phyloP scores from a whole-genome alignment of 1,284 basidiomycete genomes.

The Vanrija sp. region DNA sequence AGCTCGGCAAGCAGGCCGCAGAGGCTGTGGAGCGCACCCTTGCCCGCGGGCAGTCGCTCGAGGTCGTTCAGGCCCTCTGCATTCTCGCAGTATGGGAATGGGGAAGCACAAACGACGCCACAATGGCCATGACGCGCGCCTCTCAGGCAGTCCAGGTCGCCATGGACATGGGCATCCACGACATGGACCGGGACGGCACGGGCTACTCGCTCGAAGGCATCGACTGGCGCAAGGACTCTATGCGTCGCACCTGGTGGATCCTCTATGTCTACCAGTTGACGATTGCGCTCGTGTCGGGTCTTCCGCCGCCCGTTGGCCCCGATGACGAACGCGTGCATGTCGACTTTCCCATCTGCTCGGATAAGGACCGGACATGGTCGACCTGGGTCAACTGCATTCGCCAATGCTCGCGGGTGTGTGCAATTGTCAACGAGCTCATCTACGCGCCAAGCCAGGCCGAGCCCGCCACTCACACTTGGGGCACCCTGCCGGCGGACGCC shows the following conservation, averaged over 20 bases:
- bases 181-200: constrained; percentile 30
- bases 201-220: constrained; percentile 35
- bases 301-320: constrained; percentile 24
- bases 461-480: no score
- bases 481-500: no score
- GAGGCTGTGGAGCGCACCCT: constrained; percentile 15
- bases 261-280: constrained; percentile 40
- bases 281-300: constrained; percentile 30
- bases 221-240: constrained; percentile 44
- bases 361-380: constrained; percentile 42
- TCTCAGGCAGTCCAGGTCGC: constrained; percentile 38
- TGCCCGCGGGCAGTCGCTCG: constrained; percentile 22
- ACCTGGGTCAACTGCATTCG: constrained; percentile 43
- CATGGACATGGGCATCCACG: constrained; percentile 45
- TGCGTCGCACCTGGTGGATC: constrained; percentile 48
- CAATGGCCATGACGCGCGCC: constrained; percentile 25
- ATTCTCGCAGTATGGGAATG: constrained; percentile 48
- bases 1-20: constrained; percentile 24
- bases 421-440: constrained; percentile 38
- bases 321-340: constrained; percentile 43
- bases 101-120: constrained; percentile 37
- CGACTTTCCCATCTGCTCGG: constrained; percentile 42
- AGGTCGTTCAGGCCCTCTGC: constrained; percentile 42
- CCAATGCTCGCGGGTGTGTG: constrained; percentile 35
- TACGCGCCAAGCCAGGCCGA: constrained; percentile 12